A percentile compares a stretch with the other conserved stretches of the same genome.
Conservation (phyloP, 495 filamentous ascomycete genomes). For the Pyrenopolyporus hunteri region DNA sequence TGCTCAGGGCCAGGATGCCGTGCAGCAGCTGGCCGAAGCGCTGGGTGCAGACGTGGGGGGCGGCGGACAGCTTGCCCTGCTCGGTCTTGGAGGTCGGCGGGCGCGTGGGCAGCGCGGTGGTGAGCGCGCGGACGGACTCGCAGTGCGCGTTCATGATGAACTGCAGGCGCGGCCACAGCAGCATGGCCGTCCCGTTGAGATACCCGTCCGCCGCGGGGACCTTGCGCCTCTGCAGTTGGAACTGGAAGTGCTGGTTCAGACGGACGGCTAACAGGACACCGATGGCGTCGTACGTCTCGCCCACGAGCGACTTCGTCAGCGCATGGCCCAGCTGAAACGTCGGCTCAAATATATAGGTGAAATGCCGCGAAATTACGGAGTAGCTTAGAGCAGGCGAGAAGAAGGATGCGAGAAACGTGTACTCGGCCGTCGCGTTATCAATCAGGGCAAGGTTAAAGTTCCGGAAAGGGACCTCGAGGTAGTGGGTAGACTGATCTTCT, state of each 20-base stretch:
- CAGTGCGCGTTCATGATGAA: slow-evolving; percentile 90
- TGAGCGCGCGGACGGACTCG: slow-evolving; percentile 75
- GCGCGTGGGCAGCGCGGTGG: slow-evolving; percentile 53
- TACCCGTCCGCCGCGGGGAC: slow-evolving; percentile 88
- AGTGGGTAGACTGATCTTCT: slow-evolving; percentile 82
- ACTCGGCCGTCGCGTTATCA: slow-evolving; percentile 94
- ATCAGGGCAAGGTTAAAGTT: slow-evolving; percentile 93
- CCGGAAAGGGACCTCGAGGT: slow-evolving; percentile 86
- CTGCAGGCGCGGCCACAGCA: slow-evolving; percentile 95
- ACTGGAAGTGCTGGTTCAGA: slow-evolving; percentile 89
- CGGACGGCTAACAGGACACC: slow-evolving; percentile 90
- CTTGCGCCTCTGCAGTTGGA: slow-evolving; percentile 89
- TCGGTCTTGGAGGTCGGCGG: slow-evolving; percentile 62
- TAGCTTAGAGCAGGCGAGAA: slow-evolving; percentile 70
- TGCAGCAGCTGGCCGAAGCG: slow-evolving; percentile 89
- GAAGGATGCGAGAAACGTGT: slow-evolving; percentile 89
- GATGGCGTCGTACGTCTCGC: slow-evolving; percentile 78
- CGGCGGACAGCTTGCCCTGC: slow-evolving; percentile 71
- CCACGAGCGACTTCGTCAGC: slow-evolving; percentile 77
- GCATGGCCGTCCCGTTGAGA: slow-evolving; percentile 93
- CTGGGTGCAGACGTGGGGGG: slow-evolving; percentile 90
- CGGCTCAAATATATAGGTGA: slow-evolving; percentile 81
- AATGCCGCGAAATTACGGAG: slow-evolving; percentile 65
- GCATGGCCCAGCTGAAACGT: slow-evolving; percentile 80
- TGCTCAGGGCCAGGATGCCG: slow-evolving; percentile 79